Evolutionary conservation across 1,139 yeast species (phyloP).

Genomic region (Scheffersomyces insectosa): DNA sequence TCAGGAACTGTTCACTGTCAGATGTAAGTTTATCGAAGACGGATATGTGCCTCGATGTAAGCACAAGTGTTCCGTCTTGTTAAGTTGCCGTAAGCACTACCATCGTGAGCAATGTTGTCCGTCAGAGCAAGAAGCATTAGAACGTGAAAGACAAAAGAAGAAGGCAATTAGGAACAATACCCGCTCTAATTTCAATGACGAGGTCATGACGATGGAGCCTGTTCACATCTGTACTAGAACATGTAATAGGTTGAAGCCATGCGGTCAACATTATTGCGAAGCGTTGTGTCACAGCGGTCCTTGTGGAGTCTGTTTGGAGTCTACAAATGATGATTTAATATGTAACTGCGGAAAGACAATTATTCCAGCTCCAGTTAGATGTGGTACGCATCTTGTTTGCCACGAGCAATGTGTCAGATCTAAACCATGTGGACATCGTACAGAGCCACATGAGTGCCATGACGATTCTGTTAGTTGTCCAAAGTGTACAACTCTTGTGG

Average conservation of each 20-base stretch:
- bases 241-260: slow-evolving; percentile 66
- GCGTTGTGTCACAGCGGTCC: slow-evolving; percentile 82
- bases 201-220: slow-evolving; percentile 66
- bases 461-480: slow-evolving; percentile 65
- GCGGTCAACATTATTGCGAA: slow-evolving; percentile 75
- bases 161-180: slow-evolving; percentile 49
- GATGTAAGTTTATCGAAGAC: slow-evolving; percentile 58
- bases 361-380: slow-evolving; percentile 82
- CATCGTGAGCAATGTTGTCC: slow-evolving; percentile 73
- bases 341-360: slow-evolving; percentile 87
- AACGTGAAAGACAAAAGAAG: slow-evolving; percentile 58
- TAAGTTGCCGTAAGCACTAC: slow-evolving; percentile 80
- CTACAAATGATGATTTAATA: slow-evolving; percentile 75
- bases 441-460: slow-evolving; percentile 77
- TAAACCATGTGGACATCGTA: slow-evolving; percentile 72
- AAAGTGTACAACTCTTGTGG: slow-evolving; percentile 69
- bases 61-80: slow-evolving; percentile 73
- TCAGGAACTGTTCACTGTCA: slow-evolving; percentile 51
- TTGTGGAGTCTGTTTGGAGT: slow-evolving; percentile 82
- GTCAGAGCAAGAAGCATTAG: slow-evolving; percentile 61
- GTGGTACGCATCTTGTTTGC: slow-evolving; percentile 80
- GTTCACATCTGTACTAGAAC: slow-evolving; percentile 72
- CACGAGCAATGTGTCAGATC: slow-evolving; percentile 64
- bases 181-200: slow-evolving; percentile 39
- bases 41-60: slow-evolving; percentile 63